A percentile compares a stretch with the other conserved stretches of the same genome.
These are phyloP conservation scores for Geoglossum glabrum DNA, from an alignment of 495 filamentous ascomycete species.

Conservation along the genomic window DNA sequence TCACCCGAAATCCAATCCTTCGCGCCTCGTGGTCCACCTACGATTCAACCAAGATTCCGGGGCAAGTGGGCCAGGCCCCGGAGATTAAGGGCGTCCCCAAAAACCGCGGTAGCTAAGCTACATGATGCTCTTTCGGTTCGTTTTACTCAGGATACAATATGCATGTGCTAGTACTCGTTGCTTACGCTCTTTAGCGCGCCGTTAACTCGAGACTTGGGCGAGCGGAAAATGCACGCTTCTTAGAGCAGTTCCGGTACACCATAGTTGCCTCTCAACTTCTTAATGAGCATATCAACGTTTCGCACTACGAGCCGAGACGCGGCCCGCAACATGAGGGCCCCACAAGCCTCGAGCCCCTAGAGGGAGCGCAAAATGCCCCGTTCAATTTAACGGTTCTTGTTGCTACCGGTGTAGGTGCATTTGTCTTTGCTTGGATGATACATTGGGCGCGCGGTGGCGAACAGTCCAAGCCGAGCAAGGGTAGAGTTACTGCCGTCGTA, in stretches of 20 bases:
- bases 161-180: neutral
- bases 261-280: slow-evolving; percentile 88
- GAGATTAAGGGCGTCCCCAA: slow-evolving; percentile 32
- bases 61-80: slow-evolving; percentile 42
- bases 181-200: slow-evolving; percentile 20
- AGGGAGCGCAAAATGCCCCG: slow-evolving; percentile 6
- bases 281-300: slow-evolving; percentile 38
- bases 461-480: slow-evolving; percentile 27
- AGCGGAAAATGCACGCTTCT: slow-evolving; percentile 66
- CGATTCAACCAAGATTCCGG: slow-evolving; percentile 43
- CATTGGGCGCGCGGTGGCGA: slow-evolving; percentile 39
- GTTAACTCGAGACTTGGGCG: slow-evolving; percentile 61
- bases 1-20: slow-evolving; percentile 25
- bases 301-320: slow-evolving; percentile 19
- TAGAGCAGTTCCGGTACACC: slow-evolving; percentile 90
- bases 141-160: neutral
- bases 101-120: slow-evolving; percentile 28
- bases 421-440: slow-evolving; percentile 51
- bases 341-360: slow-evolving; percentile 4
- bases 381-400: slow-evolving; percentile 25
- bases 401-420: slow-evolving; percentile 34
- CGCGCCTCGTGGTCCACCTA: slow-evolving; percentile 53
- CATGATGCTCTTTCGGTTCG: slow-evolving; percentile 34
- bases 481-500: slow-evolving; percentile 36
- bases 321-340: slow-evolving; percentile 3